A percentile compares a stretch with the other conserved stretches of the same genome.
phyloP scores from a whole-genome alignment of 176 grass and related monocot genomes.

The Olyra latifolia region DNA sequence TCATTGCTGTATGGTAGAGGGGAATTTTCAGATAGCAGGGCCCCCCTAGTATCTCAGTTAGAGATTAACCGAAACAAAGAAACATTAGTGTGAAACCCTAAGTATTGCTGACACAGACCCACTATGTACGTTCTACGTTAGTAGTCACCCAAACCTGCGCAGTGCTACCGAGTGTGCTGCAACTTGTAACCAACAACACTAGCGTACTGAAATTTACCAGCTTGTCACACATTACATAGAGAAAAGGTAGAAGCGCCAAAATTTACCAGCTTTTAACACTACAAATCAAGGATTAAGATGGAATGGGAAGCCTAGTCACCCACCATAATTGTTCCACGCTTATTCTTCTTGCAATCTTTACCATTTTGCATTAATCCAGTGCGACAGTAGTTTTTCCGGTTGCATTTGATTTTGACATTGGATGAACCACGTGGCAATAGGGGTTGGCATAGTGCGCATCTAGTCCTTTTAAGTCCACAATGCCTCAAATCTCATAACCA shows the following conservation, averaged over 20 bases:
- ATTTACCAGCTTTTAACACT: conserved; percentile 29
- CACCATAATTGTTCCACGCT: conserved; percentile 19
- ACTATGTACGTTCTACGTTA: background rate
- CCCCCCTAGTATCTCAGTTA: background rate
- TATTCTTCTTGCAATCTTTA: background rate
- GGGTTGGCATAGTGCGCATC: background rate
- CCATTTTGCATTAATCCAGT: background rate
- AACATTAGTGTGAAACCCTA: background rate
- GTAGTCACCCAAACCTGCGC: background rate
- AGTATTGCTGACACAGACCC: background rate
- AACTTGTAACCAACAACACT: conserved; percentile 27
- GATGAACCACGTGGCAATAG: background rate
- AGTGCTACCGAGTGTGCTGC: conserved; percentile 17
- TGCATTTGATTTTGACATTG: background rate
- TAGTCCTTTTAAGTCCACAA: background rate
- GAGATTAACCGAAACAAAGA: background rate
- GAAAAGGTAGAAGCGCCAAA: conserved; percentile 7
- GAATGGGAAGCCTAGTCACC: conserved; percentile 28
- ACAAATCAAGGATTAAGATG: conserved; percentile 7
- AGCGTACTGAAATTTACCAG: conserved; percentile 2
- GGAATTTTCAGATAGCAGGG: background rate
- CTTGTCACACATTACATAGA: background rate
- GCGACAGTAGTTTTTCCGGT: background rate
- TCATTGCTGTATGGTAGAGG: background rate
- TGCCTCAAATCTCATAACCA: background rate